phyloP scores from a whole-genome alignment of 2,329 filamentous ascomycete genomes.

The Sodiomyces alkalinus region DNA sequence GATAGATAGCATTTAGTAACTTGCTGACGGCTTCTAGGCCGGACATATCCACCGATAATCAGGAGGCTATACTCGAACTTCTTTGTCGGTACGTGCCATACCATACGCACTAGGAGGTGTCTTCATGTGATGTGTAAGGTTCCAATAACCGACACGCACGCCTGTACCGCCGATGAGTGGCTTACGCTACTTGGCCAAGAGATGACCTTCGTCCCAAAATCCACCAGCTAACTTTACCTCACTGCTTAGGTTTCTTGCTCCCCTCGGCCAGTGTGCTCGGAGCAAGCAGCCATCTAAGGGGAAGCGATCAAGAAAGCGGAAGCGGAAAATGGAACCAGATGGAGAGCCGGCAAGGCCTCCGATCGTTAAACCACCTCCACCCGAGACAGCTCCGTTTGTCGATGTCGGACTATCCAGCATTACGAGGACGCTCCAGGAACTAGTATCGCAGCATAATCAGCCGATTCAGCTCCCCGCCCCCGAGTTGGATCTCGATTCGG shows the following conservation, averaged over 20 bases:
- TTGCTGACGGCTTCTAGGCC: no score
- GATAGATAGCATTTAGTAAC: no score
- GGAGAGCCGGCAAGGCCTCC: slow-evolving; percentile 7
- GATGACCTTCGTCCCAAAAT: no score
- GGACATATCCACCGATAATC: slow-evolving; percentile 36
- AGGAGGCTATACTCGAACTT: slow-evolving; percentile 50
- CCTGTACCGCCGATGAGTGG: no score
- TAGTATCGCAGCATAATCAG: slow-evolving; percentile 13
- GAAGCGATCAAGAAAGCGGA: slow-evolving; percentile 39
- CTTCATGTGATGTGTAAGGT: no score
- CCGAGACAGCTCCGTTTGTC: slow-evolving; percentile 39
- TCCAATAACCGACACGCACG: no score
- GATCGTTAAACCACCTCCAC: slow-evolving; percentile 20
- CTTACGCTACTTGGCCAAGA: no score
- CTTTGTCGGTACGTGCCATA: slow-evolving; percentile 42
- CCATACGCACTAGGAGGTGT: no score
- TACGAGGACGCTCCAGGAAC: slow-evolving; percentile 39
- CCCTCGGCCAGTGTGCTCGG: slow-evolving; percentile 46
- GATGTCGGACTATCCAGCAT: slow-evolving; percentile 52
- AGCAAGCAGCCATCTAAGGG: slow-evolving; percentile 44
- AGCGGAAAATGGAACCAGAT: slow-evolving; percentile 21
- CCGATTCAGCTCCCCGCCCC: no score
- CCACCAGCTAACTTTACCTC: no score
- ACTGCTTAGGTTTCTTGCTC: slow-evolving; percentile 50
- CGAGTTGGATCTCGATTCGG: no score